Conservation (phyloP, 768 basidiomycete species). For the Fomitopsis serialis region DNA sequence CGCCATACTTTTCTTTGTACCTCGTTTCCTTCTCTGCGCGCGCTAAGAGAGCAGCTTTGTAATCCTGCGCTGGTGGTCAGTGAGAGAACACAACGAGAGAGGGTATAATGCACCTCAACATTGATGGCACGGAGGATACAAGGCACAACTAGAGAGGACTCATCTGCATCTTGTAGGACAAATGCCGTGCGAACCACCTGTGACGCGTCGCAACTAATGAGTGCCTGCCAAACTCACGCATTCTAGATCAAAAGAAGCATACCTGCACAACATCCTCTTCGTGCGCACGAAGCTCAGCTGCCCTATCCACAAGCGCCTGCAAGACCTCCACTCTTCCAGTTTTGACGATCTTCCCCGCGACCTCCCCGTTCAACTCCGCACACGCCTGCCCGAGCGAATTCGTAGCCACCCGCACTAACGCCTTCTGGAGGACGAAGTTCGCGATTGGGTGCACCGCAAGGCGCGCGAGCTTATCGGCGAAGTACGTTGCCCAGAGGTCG, state of each 20-base stretch:
- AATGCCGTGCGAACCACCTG: slow-evolving; percentile 63
- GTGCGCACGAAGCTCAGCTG: slow-evolving; percentile 39
- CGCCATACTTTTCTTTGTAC: not conserved
- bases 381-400: slow-evolving; percentile 51
- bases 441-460: slow-evolving; percentile 85
- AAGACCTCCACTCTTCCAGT: slow-evolving; percentile 73
- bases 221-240: too few relatives aligned
- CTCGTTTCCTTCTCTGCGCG: not conserved
- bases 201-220: not conserved
- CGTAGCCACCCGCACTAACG: slow-evolving; percentile 55
- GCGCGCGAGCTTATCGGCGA: slow-evolving; percentile 64
- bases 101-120: slow-evolving; percentile 35
- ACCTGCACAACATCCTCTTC: slow-evolving; percentile 57
- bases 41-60: slow-evolving; percentile 10
- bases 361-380: slow-evolving; percentile 51
- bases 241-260: too few relatives aligned
- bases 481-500: slow-evolving; percentile 73
- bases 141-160: slow-evolving; percentile 51
- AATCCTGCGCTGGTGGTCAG: slow-evolving; percentile 13
- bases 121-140: slow-evolving; percentile 59
- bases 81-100: not conserved
- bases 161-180: slow-evolving; percentile 43
- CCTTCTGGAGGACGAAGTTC: slow-evolving; percentile 89
- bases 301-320: slow-evolving; percentile 68
- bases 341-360: slow-evolving; percentile 56